Evolutionary conservation across 2,329 filamentous ascomycete genomes (phyloP), one percentile per base, ranked within the genome.

Genomic region (Verticillium tricorpus): DNA sequence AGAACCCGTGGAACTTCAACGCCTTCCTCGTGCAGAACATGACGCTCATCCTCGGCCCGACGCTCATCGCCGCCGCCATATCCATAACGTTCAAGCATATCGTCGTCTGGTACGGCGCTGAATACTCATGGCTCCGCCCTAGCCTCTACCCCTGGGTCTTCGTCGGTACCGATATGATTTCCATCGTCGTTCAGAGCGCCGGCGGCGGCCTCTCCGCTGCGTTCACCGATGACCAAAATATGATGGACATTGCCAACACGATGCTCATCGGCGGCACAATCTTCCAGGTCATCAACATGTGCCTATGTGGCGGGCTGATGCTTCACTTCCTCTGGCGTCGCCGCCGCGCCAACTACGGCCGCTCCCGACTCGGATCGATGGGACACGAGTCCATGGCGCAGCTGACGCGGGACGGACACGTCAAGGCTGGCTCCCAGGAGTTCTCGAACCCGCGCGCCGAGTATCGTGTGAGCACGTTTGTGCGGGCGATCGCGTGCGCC

Each of bases 141-240:
- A 69, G 68, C 4, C 72, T 78, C 1, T 83, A 82, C 65, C 78
- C 80, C 3, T 78, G 76, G 65, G 77, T 83, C 60, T 83, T 84
- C 70, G 79, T 84, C 61, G 73, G 75, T 2, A 80, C 76, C 68
- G 81, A 84, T 64, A 66, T 80, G 57, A 64, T 78, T 40, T 79
- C 77, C 17, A 71, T 72, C 35, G 56, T 70, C 28, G 60, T 72
- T 5, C 70, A 72, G 37, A 57, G 64, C 3, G 57, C 62, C 2
- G 70, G 70, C 9, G 64, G 55, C 37, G 67, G 62, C 1, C 52
- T 70, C 5, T 52, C 61, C 14, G 63, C 61, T 28, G 8, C 50
- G 17, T 60, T 59, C 1, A 61, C 54, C 35, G 56, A 6, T 15
- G 37, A 6, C 22, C 59, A 4, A 56, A 8, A 17, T 14, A 58